A percentile compares a stretch with the other conserved stretches of the same genome.
Evolutionary conservation across 2,329 filamentous ascomycete species (phyloP).

Genomic region (Colletotrichum lupini): DNA sequence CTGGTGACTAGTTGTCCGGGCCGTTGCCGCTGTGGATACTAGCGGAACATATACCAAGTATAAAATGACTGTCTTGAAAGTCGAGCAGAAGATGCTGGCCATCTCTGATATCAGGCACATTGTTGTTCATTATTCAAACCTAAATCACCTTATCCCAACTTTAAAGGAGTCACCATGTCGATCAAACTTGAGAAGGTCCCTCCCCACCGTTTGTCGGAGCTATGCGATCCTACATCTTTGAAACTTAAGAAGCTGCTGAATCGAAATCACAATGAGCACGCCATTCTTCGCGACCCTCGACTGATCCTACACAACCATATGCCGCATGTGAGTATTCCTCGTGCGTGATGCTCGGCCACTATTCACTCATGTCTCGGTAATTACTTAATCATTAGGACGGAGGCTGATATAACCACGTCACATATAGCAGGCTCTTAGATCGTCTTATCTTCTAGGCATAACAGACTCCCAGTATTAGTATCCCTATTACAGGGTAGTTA

Average conservation of each 20-base stretch:
- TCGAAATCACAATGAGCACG: not conserved
- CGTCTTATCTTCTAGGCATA: not conserved
- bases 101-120: not conserved
- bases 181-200: not conserved
- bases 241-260: not conserved
- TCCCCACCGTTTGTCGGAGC: not conserved
- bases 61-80: not conserved
- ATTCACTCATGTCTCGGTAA: no score
- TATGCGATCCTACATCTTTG: not conserved
- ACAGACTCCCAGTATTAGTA: not conserved
- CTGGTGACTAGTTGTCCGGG: not conserved
- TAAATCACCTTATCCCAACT: not conserved
- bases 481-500: no score
- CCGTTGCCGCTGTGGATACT: not conserved
- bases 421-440: not conserved
- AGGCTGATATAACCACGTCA: not conserved
- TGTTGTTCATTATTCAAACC: not conserved
- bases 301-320: not conserved
- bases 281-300: not conserved
- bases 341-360: no score
- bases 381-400: not conserved
- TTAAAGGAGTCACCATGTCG: not conserved
- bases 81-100: not conserved
- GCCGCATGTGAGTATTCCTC: not conserved
- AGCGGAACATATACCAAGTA: not conserved